phyloP scores from a whole-genome alignment of 148 eudicot genomes.

The Diospyros lotus region DNA sequence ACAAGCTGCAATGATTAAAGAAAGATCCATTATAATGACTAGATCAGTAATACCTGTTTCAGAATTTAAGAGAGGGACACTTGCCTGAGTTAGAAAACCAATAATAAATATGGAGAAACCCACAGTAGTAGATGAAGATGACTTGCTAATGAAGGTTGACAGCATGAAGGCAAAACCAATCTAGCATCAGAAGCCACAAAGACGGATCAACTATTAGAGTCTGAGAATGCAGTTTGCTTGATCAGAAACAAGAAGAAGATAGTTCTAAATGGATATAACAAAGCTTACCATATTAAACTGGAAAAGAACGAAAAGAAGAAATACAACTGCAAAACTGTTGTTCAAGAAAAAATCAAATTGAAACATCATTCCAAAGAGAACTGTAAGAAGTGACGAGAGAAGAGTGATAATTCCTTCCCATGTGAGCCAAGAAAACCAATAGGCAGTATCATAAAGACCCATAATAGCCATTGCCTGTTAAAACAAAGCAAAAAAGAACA shows the following conservation, averaged over 20 bases:
- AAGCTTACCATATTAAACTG: constrained; percentile 73
- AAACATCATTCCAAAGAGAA: constrained; percentile 81
- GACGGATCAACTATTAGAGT: constrained; percentile 3
- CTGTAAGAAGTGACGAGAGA: constrained; percentile 55
- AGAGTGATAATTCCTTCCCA: constrained; percentile 66
- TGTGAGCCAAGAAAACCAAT: constrained; percentile 83
- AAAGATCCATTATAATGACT: constrained; percentile 11
- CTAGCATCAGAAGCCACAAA: constrained; percentile 34
- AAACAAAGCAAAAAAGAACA: constrained; percentile 4
- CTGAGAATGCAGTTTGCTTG: constrained; percentile 2
- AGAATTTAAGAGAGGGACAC: constrained; percentile 7
- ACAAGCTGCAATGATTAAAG: constrained; percentile 48
- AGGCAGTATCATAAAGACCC: constrained; percentile 95
- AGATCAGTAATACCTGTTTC: constrained; percentile 5
- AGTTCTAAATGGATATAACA: neutral
- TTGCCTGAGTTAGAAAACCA: constrained; percentile 65
- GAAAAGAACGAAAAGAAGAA: constrained; percentile 73
- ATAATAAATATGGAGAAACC: constrained; percentile 63
- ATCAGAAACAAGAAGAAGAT: neutral
- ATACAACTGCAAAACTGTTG: constrained; percentile 67
- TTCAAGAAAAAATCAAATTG: constrained; percentile 71
- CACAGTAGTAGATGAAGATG: constrained; percentile 52
- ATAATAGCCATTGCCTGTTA: constrained; percentile 84
- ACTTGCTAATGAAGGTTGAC: constrained; percentile 58
- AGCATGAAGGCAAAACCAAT: constrained; percentile 59